Evolutionary conservation across 2,329 filamentous ascomycete species (phyloP), one percentile per base, ranked within the genome.

Genomic region (Niveomyces coronatus): DNA sequence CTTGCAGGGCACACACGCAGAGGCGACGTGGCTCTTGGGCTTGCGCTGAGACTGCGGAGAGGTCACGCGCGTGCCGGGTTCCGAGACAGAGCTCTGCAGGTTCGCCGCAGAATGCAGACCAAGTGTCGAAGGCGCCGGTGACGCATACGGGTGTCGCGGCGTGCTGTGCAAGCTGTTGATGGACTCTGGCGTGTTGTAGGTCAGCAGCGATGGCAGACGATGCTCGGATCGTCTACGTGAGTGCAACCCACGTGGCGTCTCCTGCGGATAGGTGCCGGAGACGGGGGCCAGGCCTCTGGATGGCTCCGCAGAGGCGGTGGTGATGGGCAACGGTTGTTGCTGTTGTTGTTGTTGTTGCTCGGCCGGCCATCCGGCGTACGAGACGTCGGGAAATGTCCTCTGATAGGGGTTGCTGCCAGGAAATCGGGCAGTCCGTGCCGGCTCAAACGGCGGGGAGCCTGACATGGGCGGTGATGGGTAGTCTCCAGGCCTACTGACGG

Each of bases 1-100:
- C 56, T 89, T 89, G 64, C 85, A 91, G 43, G 86, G 85, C 48
- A 89, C 79, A 55, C 85, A 91, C 18, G 85, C 85, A 24, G 83
- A 88, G 35, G 83, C 82, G 37, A 89, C 85, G 63, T 91, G 85
- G 11, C 82, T 82, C 54, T 86, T 86, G 5, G 80, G 79, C 56
- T 81, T 82, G 47, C 77, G 67, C 45, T 78, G 74, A 6, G 73
- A 65, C 49, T 76, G 79, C 2, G 75, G 71, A 27, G 75, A 76
- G 9, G 64, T 60, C 45, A 68, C 23, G 9, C 34, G 16, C 18
- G 24, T n/a, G 5, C 16, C 16, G 8, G 31, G 10, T 11, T 40
- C 31, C 4, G 37, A 20, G 13, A 29, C 11, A 3, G 26, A 24
- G 19, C 24, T 30, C 19, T 16, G 31, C 15, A 33, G 24, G 15